phyloP scores from a whole-genome alignment of 495 filamentous ascomycete species.

The Niebla homalea region DNA sequence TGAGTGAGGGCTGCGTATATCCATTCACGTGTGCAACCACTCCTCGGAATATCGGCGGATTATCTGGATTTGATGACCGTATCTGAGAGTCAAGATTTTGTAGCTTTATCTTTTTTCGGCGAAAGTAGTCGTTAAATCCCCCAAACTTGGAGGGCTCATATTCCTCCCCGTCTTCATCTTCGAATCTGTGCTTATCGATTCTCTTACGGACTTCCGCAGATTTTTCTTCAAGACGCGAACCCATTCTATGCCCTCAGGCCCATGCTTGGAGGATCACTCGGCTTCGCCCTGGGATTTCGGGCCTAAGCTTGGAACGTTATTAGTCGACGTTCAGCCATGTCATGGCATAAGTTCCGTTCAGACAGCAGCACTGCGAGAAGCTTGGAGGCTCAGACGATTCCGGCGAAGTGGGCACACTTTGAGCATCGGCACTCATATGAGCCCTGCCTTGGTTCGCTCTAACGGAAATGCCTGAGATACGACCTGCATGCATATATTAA shows the following conservation, averaged over 20 bases:
- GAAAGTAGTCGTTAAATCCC: conserved; percentile 79
- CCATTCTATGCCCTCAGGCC: conserved; percentile 44
- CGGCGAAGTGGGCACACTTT: too few relatives aligned
- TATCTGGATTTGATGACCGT: conserved; percentile 49
- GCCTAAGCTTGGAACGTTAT: too few relatives aligned
- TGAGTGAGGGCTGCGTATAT: conserved; percentile 82
- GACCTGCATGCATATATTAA: too few relatives aligned
- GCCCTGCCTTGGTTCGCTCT: too few relatives aligned
- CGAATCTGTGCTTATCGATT: conserved; percentile 56
- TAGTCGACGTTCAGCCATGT: too few relatives aligned
- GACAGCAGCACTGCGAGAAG: too few relatives aligned
- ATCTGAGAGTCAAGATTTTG: conserved; percentile 84
- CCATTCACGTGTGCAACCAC: conserved; percentile 84
- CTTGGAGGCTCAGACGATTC: too few relatives aligned
- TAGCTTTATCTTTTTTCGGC: conserved; percentile 87
- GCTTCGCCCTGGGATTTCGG: too few relatives aligned
- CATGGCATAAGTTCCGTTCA: too few relatives aligned
- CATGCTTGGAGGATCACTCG: too few relatives aligned
- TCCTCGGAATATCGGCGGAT: conserved; percentile 75
- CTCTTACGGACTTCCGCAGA: conserved; percentile 69
- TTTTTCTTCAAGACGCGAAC: conserved; percentile 61
- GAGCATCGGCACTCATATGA: too few relatives aligned
- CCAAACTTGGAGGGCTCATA: conserved; percentile 80
- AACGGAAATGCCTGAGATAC: too few relatives aligned
- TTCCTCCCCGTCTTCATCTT: conserved; percentile 73